phyloP scores from a whole-genome alignment of 148 eudicot species.

The Rhododendron henanense region DNA sequence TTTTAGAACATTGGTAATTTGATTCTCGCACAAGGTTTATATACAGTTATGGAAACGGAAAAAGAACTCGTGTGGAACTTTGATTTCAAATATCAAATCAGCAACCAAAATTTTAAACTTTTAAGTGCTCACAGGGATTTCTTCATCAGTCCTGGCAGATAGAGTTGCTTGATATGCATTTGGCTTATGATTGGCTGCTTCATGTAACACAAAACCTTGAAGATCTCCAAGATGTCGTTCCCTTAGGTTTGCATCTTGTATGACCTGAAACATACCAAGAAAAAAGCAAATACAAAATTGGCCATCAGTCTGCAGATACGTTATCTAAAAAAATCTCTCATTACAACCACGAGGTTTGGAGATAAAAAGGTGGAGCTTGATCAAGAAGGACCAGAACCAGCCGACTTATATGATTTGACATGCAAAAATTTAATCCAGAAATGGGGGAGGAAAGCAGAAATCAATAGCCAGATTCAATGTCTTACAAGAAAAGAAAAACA shows the following conservation, averaged over 20 bases:
- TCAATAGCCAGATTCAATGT: not conserved
- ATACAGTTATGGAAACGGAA: not conserved
- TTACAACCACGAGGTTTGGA: not conserved
- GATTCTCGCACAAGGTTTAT: not conserved
- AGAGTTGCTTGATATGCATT: conserved; percentile 32
- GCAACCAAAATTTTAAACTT: not conserved
- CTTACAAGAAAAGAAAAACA: not conserved
- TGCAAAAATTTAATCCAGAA: not conserved
- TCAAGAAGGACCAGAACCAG: not conserved
- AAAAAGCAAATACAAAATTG: not conserved
- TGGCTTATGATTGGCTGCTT: conserved; percentile 29
- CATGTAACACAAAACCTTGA: conserved; percentile 44
- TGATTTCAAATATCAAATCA: not conserved
- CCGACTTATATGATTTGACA: not conserved
- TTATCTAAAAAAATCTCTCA: not conserved
- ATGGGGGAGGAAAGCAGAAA: not conserved
- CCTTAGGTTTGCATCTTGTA: conserved; percentile 39
- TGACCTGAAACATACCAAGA: conserved; percentile 31
- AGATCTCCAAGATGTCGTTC: conserved; percentile 67
- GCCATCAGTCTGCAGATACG: not conserved
- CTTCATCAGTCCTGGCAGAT: conserved; percentile 41
- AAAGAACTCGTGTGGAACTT: not conserved
- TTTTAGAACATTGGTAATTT: not conserved
- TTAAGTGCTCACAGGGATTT: conserved; percentile 38
- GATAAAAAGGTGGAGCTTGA: not conserved